Evolutionary conservation across 1,284 basidiomycete genomes (phyloP).

Genomic region (Cryptococcus jaspeensis): DNA sequence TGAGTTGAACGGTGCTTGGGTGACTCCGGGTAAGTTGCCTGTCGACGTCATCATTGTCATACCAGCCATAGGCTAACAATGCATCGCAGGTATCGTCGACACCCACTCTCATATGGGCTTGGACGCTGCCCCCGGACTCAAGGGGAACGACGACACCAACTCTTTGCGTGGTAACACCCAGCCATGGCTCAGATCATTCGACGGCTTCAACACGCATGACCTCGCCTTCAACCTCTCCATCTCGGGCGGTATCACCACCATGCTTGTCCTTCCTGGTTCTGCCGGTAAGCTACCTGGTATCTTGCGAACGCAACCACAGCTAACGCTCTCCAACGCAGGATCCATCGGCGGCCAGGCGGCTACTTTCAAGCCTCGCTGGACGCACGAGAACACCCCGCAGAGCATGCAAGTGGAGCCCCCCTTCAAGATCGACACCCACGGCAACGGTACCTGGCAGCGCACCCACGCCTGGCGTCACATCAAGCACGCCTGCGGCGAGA

Average conservation of each 20-base stretch:
- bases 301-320: not conserved
- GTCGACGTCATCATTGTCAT: not conserved
- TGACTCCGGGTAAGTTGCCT: constrained; percentile 50
- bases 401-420: constrained; percentile 53
- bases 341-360: constrained; percentile 53
- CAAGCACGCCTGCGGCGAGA: constrained; percentile 55
- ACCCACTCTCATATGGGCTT: constrained; percentile 78
- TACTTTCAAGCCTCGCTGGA: constrained; percentile 55
- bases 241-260: constrained; percentile 56
- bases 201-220: constrained; percentile 58
- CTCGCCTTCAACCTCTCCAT: constrained; percentile 52
- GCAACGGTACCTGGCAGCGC: constrained; percentile 39
- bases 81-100: constrained; percentile 58
- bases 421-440: constrained; percentile 37
- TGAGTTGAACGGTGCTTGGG: constrained; percentile 53
- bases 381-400: constrained; percentile 49
- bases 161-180: constrained; percentile 48
- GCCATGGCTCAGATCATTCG: constrained; percentile 55
- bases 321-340: constrained; percentile 1
- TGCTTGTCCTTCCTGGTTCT: constrained; percentile 55
- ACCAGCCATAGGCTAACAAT: too few relatives aligned
- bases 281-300: constrained; percentile 16
- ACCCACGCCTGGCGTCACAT: constrained; percentile 47
- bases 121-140: constrained; percentile 60
- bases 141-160: constrained; percentile 54